A percentile compares a stretch with the other conserved stretches of the same genome.
phyloP scores from a whole-genome alignment of 768 basidiomycete genomes.

The Macrolepiota dolichaula region DNA sequence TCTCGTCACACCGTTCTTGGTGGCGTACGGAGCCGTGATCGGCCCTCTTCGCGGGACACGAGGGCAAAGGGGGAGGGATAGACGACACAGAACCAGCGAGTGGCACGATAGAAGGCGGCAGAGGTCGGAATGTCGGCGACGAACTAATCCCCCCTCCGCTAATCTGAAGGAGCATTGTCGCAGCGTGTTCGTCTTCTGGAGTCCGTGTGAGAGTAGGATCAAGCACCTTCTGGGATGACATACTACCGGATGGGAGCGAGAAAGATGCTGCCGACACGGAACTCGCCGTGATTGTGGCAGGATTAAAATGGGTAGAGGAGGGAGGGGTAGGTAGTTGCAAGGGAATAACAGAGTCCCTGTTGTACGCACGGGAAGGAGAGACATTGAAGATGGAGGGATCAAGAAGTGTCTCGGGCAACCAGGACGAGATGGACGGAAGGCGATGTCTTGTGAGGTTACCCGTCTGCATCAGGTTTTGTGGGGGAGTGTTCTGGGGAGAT shows the following conservation, averaged over 20 bases:
- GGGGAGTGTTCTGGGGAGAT: constrained; percentile 11
- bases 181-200: constrained; percentile 69
- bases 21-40: neutral
- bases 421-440: constrained; percentile 67
- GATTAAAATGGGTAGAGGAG: constrained; percentile 47
- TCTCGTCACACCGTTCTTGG: neutral
- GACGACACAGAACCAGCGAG: neutral
- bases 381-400: constrained; percentile 22
- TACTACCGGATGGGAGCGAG: constrained; percentile 3
- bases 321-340: constrained; percentile 55
- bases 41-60: neutral
- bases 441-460: constrained; percentile 24
- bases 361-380: neutral
- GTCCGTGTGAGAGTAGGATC: constrained; percentile 32
- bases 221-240: constrained; percentile 4
- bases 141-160: constrained; percentile 32
- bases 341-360: constrained; percentile 15
- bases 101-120: constrained; percentile 5
- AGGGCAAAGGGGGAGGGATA: neutral
- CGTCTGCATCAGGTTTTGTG: constrained; percentile 10
- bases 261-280: constrained; percentile 11
- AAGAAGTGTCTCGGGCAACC: constrained; percentile 47
- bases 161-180: constrained; percentile 64
- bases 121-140: constrained; percentile 27
- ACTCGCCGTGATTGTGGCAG: constrained; percentile 38